These are phyloP conservation scores for Ophiosphaerella herpotricha DNA, from an alignment of 2,329 filamentous ascomycete species.

Conservation along the genomic window DNA sequence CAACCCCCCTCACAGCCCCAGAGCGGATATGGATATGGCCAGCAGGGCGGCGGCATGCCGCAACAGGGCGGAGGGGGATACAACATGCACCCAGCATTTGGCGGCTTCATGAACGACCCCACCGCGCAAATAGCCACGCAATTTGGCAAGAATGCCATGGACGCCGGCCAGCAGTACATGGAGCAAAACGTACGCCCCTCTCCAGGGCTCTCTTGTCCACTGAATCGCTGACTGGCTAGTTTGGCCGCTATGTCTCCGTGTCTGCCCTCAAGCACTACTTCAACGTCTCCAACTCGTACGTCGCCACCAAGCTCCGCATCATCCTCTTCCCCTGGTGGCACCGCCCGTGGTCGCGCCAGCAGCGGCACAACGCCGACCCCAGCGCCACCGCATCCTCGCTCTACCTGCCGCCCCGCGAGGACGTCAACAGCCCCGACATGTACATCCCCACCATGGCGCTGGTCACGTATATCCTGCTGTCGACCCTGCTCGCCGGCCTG, in stretches of 20 bases:
- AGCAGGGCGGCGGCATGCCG: slow-evolving; percentile 55
- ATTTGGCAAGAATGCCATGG: slow-evolving; percentile 88
- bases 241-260: slow-evolving; percentile 86
- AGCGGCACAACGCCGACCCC: slow-evolving; percentile 59
- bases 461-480: slow-evolving; percentile 95
- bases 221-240: slow-evolving; percentile 48
- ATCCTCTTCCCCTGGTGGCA: slow-evolving; percentile 98
- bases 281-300: slow-evolving; percentile 97
- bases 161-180: slow-evolving; percentile 89
- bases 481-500: slow-evolving; percentile 85
- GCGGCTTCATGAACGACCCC: slow-evolving; percentile 93
- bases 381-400: slow-evolving; percentile 15
- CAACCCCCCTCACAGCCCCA: slow-evolving; percentile 70
- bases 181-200: slow-evolving; percentile 82
- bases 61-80: slow-evolving; percentile 47
- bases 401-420: slow-evolving; percentile 90
- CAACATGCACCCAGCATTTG: slow-evolving; percentile 67
- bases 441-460: slow-evolving; percentile 98
- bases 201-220: neutral
- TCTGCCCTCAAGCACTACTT: slow-evolving; percentile 97
- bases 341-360: slow-evolving; percentile 94
- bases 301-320: slow-evolving; percentile 87
- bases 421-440: slow-evolving; percentile 98
- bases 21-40: slow-evolving; percentile 72
- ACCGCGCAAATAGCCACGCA: slow-evolving; percentile 94